These are phyloP conservation scores for Calcarisporium arbuscula DNA, from an alignment of 2,329 filamentous ascomycete species.

Conservation along the genomic window DNA sequence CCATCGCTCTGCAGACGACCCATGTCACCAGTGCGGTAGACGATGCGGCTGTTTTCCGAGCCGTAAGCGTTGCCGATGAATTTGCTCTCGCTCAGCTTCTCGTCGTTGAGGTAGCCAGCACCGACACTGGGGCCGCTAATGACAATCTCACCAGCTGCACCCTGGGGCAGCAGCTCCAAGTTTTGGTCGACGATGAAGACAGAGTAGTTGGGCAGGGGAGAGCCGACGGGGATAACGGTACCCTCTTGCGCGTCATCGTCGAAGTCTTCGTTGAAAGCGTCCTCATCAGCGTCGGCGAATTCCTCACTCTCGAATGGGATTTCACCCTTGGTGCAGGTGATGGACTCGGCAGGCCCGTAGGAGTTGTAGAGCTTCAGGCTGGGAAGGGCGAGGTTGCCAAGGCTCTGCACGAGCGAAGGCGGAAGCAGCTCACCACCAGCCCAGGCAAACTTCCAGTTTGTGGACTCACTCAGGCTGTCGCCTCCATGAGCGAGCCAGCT, in stretches of 20 bases:
- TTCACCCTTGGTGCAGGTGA: constrained; percentile 4
- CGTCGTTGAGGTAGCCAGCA: constrained; percentile 30
- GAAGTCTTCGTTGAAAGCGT: too few relatives aligned
- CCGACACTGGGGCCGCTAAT: constrained; percentile 33
- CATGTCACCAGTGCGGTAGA: constrained; percentile 36
- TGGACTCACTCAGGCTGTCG: not conserved
- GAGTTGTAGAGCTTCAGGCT: constrained; percentile 14
- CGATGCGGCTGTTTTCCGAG: constrained; percentile 17
- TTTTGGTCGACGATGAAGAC: constrained; percentile 35
- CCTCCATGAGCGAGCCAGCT: not conserved
- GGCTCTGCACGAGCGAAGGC: constrained; percentile 1
- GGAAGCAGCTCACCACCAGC: not conserved
- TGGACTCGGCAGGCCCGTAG: constrained; percentile 26
- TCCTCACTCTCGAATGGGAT: not conserved
- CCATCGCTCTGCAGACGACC: constrained; percentile 28
- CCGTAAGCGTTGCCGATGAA: constrained; percentile 10
- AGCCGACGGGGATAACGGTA: constrained; percentile 9
- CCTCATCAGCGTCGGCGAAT: too few relatives aligned
- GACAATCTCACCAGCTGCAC: constrained; percentile 15
- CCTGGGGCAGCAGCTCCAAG: constrained; percentile 7
- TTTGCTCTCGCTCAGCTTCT: constrained; percentile 8
- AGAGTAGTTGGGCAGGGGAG: constrained; percentile 23
- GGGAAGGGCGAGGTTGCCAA: constrained; percentile 2
- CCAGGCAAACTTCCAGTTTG: not conserved
- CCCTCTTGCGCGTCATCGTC: too few relatives aligned